phyloP scores from a whole-genome alignment of 345 rosid genomes.

The Limnanthes douglasii region DNA sequence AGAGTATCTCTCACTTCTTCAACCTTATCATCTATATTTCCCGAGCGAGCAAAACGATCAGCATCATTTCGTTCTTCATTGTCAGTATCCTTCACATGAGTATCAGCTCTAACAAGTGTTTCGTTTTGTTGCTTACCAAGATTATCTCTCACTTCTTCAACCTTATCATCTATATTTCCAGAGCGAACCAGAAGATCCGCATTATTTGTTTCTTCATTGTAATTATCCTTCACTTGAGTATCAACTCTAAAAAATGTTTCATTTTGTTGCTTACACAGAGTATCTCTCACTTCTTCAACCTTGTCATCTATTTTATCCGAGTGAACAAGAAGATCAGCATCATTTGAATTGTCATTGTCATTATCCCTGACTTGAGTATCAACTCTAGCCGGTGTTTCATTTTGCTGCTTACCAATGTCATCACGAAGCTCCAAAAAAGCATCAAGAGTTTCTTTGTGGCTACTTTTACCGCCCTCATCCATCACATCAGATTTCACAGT shows the following conservation, averaged over 20 bases:
- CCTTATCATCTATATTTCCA: constrained; percentile 5
- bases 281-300: constrained; percentile 11
- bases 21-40: constrained; percentile 7
- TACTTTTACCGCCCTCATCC: constrained; percentile 1
- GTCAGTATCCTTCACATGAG: background rate
- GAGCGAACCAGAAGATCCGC: constrained; percentile 4
- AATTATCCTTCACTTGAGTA: too few species aligned
- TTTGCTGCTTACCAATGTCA: background rate
- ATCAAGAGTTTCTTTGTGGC: constrained; percentile 6
- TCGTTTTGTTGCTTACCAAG: background rate
- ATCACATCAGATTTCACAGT: constrained; percentile 1
- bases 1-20: constrained; percentile 8
- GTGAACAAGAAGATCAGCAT: constrained; percentile 10
- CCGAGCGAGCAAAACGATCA: constrained; percentile 10
- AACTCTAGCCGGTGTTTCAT: constrained; percentile 8
- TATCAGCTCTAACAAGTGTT: background rate
- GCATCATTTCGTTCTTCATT: constrained; percentile 13
- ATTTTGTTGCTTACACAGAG: constrained; percentile 6
- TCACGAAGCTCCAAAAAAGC: constrained; percentile 5
- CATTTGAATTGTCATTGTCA: constrained; percentile 12
- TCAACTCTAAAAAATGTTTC: too few species aligned
- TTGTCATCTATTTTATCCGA: constrained; percentile 3
- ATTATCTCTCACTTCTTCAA: constrained; percentile 5
- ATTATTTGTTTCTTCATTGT: constrained; percentile 6
- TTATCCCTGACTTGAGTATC: constrained; percentile 8